Percentiles rank a stretch among this genome's conserved stretches.
Evolutionary conservation across 495 filamentous ascomycete species (phyloP).

Genomic region (Hyaloscypha hepaticicola): DNA sequence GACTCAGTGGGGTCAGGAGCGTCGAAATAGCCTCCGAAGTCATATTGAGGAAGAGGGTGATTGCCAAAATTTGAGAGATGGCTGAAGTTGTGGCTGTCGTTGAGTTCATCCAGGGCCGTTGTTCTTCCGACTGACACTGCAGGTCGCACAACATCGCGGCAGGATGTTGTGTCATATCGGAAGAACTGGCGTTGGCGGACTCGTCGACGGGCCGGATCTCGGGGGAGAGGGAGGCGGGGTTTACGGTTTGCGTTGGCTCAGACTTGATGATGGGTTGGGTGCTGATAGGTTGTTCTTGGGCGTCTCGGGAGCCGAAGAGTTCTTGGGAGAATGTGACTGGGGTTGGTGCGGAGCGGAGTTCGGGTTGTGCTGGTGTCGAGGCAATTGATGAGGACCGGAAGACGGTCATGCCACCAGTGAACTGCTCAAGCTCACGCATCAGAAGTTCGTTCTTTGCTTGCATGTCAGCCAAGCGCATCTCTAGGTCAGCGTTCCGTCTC

Average conservation of each 20-base stretch:
- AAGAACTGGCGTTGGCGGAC: conserved; percentile 56
- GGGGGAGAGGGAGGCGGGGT: conserved; percentile 55
- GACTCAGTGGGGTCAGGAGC: conserved; percentile 64
- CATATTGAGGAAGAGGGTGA: conserved; percentile 63
- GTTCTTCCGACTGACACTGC: conserved; percentile 89
- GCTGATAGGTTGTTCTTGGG: conserved; percentile 28
- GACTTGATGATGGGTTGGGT: conserved; percentile 40
- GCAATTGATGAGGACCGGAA: conserved; percentile 25
- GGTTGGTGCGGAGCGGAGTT: conserved; percentile 36
- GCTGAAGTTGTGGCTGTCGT: conserved; percentile 39
- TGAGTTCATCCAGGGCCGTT: conserved; percentile 57
- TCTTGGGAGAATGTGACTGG: conserved; percentile 52
- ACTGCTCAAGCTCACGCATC: conserved; percentile 61
- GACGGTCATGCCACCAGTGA: conserved; percentile 50
- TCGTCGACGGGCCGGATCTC: conserved; percentile 47
- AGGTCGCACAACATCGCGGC: conserved; percentile 99
- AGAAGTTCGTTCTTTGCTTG: conserved; percentile 66
- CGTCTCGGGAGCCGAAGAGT: conserved; percentile 48
- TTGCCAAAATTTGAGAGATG: conserved; percentile 51
- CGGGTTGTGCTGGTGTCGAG: conserved; percentile 33
- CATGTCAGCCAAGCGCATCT: conserved; percentile 60
- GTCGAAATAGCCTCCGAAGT: conserved; percentile 68
- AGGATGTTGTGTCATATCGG: conserved; percentile 99
- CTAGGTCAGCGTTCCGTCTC: conserved; percentile 68
- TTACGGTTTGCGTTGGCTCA: conserved; percentile 40